Percentiles rank a stretch among this genome's conserved stretches.
Evolutionary conservation across 192 early-diverging fungal genomes (phyloP).

Genomic region (Coemansia sp.): DNA sequence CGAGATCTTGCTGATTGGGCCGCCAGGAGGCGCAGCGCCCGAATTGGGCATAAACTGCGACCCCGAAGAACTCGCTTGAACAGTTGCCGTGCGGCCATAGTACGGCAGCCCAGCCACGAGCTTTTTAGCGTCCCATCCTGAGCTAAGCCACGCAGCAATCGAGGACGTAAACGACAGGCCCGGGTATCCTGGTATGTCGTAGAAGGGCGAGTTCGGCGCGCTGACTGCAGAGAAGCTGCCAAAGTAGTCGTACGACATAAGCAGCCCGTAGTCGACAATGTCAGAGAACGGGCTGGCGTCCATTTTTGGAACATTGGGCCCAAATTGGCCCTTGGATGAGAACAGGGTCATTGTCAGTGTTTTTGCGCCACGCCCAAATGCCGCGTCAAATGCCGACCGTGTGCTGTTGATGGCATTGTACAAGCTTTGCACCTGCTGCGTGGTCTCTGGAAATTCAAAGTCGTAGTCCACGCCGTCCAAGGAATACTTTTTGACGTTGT

Average conservation of each 20-base stretch:
- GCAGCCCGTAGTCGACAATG: slow-evolving; percentile 67
- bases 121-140: slow-evolving; percentile 65
- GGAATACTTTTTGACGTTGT: slow-evolving; percentile 45
- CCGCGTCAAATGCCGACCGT: slow-evolving; percentile 58
- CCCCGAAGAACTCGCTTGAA: slow-evolving; percentile 6
- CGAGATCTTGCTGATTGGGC: slow-evolving; percentile 46
- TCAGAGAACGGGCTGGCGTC: slow-evolving; percentile 66
- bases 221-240: slow-evolving; percentile 60
- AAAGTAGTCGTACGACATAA: slow-evolving; percentile 76
- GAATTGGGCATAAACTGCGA: slow-evolving; percentile 42
- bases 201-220: slow-evolving; percentile 62
- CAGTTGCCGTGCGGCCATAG: slow-evolving; percentile 62
- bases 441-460: slow-evolving; percentile 63
- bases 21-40: slow-evolving; percentile 37
- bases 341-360: slow-evolving; percentile 66
- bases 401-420: slow-evolving; percentile 61
- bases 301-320: slow-evolving; percentile 49
- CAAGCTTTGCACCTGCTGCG: slow-evolving; percentile 64
- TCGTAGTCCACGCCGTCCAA: slow-evolving; percentile 72
- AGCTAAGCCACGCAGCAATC: slow-evolving; percentile 59
- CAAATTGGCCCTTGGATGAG: slow-evolving; percentile 61
- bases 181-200: slow-evolving; percentile 36
- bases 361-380: slow-evolving; percentile 55
- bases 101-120: slow-evolving; percentile 67
- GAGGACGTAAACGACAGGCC: slow-evolving; percentile 58